Percentiles rank a stretch among this genome's conserved stretches.
Conservation (phyloP, 169 alveolate genomes). For the Cryptosporidium sp. region DNA sequence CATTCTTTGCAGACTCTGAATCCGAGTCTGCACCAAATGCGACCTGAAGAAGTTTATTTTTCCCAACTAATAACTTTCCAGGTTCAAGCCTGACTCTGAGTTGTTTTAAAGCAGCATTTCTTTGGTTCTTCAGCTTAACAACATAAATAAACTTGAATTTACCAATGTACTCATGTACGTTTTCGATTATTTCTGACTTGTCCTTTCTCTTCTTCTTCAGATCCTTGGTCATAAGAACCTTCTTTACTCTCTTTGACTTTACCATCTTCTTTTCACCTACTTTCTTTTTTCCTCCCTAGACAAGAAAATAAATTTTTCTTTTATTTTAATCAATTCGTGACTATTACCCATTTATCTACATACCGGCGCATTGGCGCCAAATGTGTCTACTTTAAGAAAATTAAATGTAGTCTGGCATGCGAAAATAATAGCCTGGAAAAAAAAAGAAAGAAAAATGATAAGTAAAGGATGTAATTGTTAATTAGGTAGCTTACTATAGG, state of each 20-base stretch:
- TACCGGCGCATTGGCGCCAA: slow-evolving; percentile 3
- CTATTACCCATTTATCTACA: slow-evolving; percentile 5
- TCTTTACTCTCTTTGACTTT: slow-evolving; percentile 46
- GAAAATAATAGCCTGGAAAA: background rate
- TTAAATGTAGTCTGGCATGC: background rate
- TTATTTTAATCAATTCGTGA: background rate
- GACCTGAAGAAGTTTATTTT: slow-evolving; percentile 83
- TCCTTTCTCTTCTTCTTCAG: slow-evolving; percentile 37
- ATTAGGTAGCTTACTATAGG: background rate
- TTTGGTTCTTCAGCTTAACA: slow-evolving; percentile 79
- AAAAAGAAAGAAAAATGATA: background rate
- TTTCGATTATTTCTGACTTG: slow-evolving; percentile 56
- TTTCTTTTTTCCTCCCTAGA: background rate
- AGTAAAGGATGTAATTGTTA: background rate
- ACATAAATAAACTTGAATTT: slow-evolving; percentile 77
- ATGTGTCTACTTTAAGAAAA: background rate
- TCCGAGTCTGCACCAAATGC: slow-evolving; percentile 83
- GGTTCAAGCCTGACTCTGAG: slow-evolving; percentile 79
- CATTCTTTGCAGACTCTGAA: slow-evolving; percentile 74
- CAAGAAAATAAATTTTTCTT: background rate
- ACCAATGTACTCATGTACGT: slow-evolving; percentile 39
- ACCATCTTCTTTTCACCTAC: slow-evolving; percentile 7
- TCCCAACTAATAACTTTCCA: slow-evolving; percentile 79
- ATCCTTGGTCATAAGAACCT: slow-evolving; percentile 13
- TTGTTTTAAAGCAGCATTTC: slow-evolving; percentile 81